phyloP scores from a whole-genome alignment of 2,329 filamentous ascomycete genomes.

The Dactylellina parvicollis region DNA sequence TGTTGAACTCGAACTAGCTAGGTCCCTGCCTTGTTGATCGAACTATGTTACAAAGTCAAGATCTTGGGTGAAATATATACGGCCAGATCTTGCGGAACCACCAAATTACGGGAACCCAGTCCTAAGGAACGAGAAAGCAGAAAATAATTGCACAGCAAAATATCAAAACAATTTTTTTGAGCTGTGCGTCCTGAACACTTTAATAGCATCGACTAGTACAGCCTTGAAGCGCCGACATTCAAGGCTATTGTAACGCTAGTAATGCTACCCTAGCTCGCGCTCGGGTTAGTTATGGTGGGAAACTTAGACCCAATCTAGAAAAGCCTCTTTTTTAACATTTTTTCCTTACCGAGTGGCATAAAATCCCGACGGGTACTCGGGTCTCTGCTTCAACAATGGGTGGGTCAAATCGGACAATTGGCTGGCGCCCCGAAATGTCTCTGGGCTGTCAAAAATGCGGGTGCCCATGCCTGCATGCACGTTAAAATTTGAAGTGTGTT shows the following conservation, averaged over 20 bases:
- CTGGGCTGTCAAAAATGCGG: background rate
- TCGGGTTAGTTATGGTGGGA: background rate
- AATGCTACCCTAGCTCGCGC: too few relatives aligned
- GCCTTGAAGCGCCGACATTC: too few relatives aligned
- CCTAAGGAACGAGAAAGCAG: conserved; percentile 1
- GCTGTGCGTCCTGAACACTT: too few relatives aligned
- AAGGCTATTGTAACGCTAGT: too few relatives aligned
- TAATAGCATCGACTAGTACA: too few relatives aligned
- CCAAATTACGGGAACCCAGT: background rate
- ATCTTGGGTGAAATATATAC: background rate
- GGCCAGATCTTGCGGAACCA: background rate
- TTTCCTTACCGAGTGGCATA: background rate
- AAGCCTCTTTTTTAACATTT: too few relatives aligned
- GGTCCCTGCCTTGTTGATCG: background rate
- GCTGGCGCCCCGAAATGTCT: background rate
- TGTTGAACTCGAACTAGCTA: background rate
- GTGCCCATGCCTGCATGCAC: conserved; percentile 29
- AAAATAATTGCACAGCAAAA: background rate
- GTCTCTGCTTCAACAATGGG: background rate
- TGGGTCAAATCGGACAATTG: background rate
- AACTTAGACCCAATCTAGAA: conserved; percentile 7
- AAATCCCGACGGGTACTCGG: background rate
- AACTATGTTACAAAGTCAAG: background rate
- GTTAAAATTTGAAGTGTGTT: conserved; percentile 39
- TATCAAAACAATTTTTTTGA: too few relatives aligned